A percentile compares a stretch with the other conserved stretches of the same genome.
Evolutionary conservation across 768 basidiomycete species (phyloP).

Genomic region (Amanita pseudoporphyria): DNA sequence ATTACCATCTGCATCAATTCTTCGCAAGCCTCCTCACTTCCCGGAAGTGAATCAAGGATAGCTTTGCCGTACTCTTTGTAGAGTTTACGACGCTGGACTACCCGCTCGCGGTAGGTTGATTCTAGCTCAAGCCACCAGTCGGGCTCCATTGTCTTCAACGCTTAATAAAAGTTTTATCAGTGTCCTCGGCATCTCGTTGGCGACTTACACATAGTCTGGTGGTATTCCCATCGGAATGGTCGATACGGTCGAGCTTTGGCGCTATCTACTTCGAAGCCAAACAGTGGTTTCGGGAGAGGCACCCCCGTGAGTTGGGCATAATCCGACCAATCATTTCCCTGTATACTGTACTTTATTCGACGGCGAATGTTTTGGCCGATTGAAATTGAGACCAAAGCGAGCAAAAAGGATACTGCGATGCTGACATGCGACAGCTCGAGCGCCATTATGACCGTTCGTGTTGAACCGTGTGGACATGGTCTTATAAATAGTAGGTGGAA

Average conservation of each 20-base stretch:
- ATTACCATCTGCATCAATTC: conserved; percentile 50
- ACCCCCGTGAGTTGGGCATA: conserved; percentile 36
- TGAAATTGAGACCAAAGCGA: neutral
- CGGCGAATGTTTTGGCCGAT: neutral
- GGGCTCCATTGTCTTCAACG: conserved; percentile 37
- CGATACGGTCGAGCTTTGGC: conserved; percentile 43
- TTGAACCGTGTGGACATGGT: no score
- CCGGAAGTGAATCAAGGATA: conserved; percentile 37
- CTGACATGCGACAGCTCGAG: neutral
- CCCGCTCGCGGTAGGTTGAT: conserved; percentile 35
- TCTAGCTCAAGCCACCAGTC: conserved; percentile 53
- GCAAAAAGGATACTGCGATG: neutral
- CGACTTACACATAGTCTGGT: conserved; percentile 48
- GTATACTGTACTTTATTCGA: neutral
- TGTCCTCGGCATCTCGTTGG: neutral
- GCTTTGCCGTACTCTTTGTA: conserved; percentile 27
- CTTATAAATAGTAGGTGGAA: neutral
- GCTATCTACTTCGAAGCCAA: conserved; percentile 31
- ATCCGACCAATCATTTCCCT: conserved; percentile 13
- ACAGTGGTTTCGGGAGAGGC: conserved; percentile 30
- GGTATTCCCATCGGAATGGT: conserved; percentile 46
- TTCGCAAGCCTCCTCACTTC: conserved; percentile 35
- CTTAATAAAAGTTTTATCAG: conserved; percentile 15
- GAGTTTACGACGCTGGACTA: conserved; percentile 31
- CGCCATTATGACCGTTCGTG: neutral